Base-by-base conservation (phyloP, 805 yeast genomes). In the Saturnispora ahearnii region DNA sequence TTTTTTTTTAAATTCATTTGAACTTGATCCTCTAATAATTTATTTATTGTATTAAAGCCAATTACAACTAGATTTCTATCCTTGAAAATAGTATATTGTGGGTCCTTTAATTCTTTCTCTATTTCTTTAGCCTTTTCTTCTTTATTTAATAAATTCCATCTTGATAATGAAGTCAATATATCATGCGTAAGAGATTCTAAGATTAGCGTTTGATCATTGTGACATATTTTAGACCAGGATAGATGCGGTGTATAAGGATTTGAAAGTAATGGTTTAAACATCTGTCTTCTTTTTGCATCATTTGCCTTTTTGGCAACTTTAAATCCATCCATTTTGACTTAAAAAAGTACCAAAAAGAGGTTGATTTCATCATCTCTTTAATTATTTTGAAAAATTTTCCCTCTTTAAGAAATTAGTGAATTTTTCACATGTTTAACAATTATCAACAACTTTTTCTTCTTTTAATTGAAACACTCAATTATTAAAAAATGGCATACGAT, bases 211-310 rank as follows among this genome's bases (percentile, higher is more conserved):
- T 66, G 65, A 1, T 62, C 45, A 3, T 63, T 61, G 1, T 69
- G 68, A 3, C 61, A 66, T 3, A 73, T 57, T 36, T 59, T 61
- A 3, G 77, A 76, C 77, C 77, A 74, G 22, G 49, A 38, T 41
- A 53, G 55, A 10, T 50, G 68, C 45, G 72, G 72, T 0, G 84
- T 74, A 57, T 69, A 81, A 2, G 89, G 87, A 53, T 79, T 79
- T 29, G 81, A 82, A 21, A 83, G 65, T 2, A 83, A 66, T 0
- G 89, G 87, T 61, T 78, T 81, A 63, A 78, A 79, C 7, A 81
- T 78, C 53, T 78, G 81, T 53, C 73, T 71, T 48, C 76, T 67
- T 59, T 72, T 73, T 52, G 67, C 66, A 44, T 79, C 82, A 1
- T 70, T 50, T 13, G 70, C 73, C 54, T 73, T 77, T 42, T 47